phyloP scores from a whole-genome alignment of 176 grass and related monocot genomes.

The Aegilops tauschii region DNA sequence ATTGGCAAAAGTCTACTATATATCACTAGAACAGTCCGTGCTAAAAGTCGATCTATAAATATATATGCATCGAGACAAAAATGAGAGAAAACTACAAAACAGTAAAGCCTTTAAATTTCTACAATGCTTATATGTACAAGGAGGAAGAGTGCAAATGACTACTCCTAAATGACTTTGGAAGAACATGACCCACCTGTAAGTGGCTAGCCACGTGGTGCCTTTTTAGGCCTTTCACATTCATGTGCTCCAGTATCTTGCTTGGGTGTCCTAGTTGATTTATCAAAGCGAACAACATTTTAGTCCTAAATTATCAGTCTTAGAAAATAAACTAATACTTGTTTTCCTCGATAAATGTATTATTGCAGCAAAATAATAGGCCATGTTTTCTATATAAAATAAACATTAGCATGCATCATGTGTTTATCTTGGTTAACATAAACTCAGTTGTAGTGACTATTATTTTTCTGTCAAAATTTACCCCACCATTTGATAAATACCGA shows the following conservation, averaged over 20 bases:
- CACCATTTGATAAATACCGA: not conserved
- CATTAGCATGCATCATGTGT: not conserved
- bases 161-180: not conserved
- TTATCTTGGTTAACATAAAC: not conserved
- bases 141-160: not conserved
- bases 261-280: not conserved
- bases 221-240: not conserved
- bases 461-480: not conserved
- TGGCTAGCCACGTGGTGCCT: not conserved
- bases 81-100: not conserved
- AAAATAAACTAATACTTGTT: not conserved
- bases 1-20: not conserved
- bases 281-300: not conserved
- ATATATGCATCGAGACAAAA: not conserved
- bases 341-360: not conserved
- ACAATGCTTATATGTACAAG: no score
- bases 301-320: not conserved
- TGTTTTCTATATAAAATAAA: not conserved
- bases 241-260: not conserved
- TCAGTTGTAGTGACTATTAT: not conserved
- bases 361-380: not conserved
- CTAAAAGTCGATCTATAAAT: not conserved
- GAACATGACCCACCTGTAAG: constrained; percentile 13
- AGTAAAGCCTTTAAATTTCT: not conserved
- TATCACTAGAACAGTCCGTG: not conserved